Base-by-base conservation (phyloP, 768 basidiomycete species). In the Amanita polypyramis region DNA sequence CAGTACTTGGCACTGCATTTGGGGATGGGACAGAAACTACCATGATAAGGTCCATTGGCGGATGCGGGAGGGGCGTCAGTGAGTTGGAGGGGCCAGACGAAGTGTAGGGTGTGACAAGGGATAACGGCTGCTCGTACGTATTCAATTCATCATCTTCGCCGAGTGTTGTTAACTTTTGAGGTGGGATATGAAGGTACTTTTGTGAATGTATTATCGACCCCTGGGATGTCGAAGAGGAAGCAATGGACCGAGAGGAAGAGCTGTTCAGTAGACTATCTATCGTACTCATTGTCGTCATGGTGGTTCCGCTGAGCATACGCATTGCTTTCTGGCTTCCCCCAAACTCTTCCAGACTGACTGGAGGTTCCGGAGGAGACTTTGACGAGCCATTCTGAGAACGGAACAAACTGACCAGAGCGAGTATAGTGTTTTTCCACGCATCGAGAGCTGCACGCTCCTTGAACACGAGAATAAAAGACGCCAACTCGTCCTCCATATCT, bases 401-500 rank as follows among this genome's bases (percentile, higher is more conserved):
- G 65, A 83, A 84, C 58, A 75, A 67, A 47, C 72, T 72, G 35
- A 98, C 82, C 4, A 97, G 78, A 0, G 73, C 67, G 59, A 87
- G 82, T 53, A 99, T 86, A 49, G 85, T 85, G 44, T 72, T 75
- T 60, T 75, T 82, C 96, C 96, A 98, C 0, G 85, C 74, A 58
- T 97, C 91, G 49, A 96, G 74, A 2, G 85, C 85, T n/a, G 80
- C 70, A 25, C 87, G 80, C 47, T 98, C 90, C 59, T 84, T 86
- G 76, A 96, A 99, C 57, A 92, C 85, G 40, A 99, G 76, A 64
- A 97, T 95, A 67, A 99, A 98, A 43, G 86, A 88, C 52, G 96
- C 94, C 47, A 96, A 70, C 59, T 95, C 91, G 60, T 98, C 95
- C 67, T 93, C 90, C 93, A 99, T 97, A 57, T 91, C 85, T 58